These are phyloP conservation scores for Dactylellina parvicollis DNA, from an alignment of 2,329 filamentous ascomycete genomes.

Conservation along the genomic window DNA sequence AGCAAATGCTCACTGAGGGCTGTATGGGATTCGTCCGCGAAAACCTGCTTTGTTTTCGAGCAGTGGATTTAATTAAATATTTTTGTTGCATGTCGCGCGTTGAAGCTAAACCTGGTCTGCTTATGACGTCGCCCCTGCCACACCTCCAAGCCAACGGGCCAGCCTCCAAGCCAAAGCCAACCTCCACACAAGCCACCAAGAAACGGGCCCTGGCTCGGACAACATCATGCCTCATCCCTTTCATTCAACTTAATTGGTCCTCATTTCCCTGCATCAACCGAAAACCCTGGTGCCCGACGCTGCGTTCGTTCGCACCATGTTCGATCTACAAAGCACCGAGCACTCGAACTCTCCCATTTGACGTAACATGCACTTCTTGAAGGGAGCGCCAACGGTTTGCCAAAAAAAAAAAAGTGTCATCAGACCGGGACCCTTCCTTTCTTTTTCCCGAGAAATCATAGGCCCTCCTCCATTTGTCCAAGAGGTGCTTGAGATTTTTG, in stretches of 20 bases:
- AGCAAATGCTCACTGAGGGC: too few species aligned
- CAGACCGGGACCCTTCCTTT: conserved; percentile 4
- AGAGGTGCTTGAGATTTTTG: neutral
- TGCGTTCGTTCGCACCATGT: neutral
- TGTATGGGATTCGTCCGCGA: neutral
- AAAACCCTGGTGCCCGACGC: conserved; percentile 12
- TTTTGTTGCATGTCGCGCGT: neutral
- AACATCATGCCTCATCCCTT: neutral
- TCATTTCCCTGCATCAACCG: conserved; percentile 29
- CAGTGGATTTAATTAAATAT: neutral
- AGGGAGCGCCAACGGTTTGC: neutral
- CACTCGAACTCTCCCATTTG: conserved; percentile 25
- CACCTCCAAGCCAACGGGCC: neutral
- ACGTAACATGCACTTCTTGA: conserved; percentile 9
- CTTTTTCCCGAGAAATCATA: conserved; percentile 3
- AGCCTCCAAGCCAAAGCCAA: neutral
- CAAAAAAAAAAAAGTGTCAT: conserved; percentile 15
- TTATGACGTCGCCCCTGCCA: conserved; percentile 31
- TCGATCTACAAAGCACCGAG: conserved; percentile 9
- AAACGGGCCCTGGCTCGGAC: neutral
- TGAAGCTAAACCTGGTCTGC: neutral
- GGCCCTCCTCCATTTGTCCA: neutral
- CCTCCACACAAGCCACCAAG: conserved; percentile 12
- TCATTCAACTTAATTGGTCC: conserved; percentile 11
- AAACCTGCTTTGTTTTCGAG: conserved; percentile 13